phyloP scores from a whole-genome alignment of 2,329 filamentous ascomycete genomes.

The Stagonosporopsis chrysanthemi region DNA sequence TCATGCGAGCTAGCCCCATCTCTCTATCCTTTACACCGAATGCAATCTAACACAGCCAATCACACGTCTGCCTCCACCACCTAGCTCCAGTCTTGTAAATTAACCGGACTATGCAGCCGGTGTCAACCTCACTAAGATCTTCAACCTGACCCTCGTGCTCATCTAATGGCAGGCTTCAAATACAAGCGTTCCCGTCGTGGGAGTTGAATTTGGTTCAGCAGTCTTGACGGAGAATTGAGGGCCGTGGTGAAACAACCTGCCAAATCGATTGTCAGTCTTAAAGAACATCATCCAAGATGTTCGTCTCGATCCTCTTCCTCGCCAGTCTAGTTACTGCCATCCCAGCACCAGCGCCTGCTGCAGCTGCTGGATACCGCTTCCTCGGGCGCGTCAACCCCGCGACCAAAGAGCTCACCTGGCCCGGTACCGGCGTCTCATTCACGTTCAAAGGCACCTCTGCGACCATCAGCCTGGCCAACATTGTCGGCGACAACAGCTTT shows the following conservation, averaged over 20 bases:
- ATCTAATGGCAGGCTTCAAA: constrained; percentile 4
- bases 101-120: constrained; percentile 9
- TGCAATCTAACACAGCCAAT: constrained; percentile 14
- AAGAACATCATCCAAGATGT: constrained; percentile 1
- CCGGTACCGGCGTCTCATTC: constrained; percentile 54
- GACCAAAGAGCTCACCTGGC: constrained; percentile 56
- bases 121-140: constrained; percentile 1
- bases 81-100: constrained; percentile 5
- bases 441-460: constrained; percentile 53
- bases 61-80: not conserved
- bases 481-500: constrained; percentile 46
- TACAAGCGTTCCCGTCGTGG: not conserved
- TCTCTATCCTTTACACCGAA: constrained; percentile 5
- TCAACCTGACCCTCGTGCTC: constrained; percentile 7
- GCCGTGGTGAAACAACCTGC: too few species aligned
- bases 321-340: constrained; percentile 7
- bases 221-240: too few species aligned
- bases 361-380: constrained; percentile 19
- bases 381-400: constrained; percentile 54
- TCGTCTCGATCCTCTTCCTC: constrained; percentile 5
- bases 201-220: not conserved
- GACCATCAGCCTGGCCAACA: constrained; percentile 42
- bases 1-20: constrained; percentile 1
- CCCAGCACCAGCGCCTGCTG: constrained; percentile 6
- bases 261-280: not conserved